Conservation (phyloP, 106 monocot genomes). For the Acanthochlamys bracteata region DNA sequence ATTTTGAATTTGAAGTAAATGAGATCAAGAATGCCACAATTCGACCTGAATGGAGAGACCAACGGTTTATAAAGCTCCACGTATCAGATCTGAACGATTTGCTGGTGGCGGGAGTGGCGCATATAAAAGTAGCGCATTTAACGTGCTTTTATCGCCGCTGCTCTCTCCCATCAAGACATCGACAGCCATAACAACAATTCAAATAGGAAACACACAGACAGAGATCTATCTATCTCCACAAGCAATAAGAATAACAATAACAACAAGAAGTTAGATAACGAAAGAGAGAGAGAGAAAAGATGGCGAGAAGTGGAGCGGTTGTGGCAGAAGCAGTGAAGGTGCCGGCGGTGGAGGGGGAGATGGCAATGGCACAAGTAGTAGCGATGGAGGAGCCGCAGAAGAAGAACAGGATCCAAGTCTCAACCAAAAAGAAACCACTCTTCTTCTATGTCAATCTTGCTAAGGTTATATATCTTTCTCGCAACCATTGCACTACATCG, state of each 20-base stretch:
- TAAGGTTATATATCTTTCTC: slow-evolving; percentile 35
- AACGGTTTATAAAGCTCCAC: too few relatives aligned
- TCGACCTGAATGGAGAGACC: too few relatives aligned
- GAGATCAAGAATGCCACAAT: too few relatives aligned
- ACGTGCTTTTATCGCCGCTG: neutral
- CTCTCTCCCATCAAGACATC: neutral
- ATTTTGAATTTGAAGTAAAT: too few relatives aligned
- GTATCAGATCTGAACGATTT: neutral
- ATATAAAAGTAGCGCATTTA: neutral
- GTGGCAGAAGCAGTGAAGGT: slow-evolving; percentile 10
- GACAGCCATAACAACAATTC: too few relatives aligned
- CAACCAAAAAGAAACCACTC: slow-evolving; percentile 64
- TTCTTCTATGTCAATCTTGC: slow-evolving; percentile 88
- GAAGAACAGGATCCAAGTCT: slow-evolving; percentile 74
- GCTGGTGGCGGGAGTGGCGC: neutral
- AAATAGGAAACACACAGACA: too few relatives aligned
- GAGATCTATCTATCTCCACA: too few relatives aligned
- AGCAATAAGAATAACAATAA: too few relatives aligned
- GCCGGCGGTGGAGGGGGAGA: slow-evolving; percentile 13
- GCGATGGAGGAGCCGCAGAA: slow-evolving; percentile 18
- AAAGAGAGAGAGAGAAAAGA: slow-evolving; percentile 18
- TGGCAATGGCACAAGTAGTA: slow-evolving; percentile 1
- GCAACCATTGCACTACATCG: too few relatives aligned
- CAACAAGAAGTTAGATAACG: too few relatives aligned
- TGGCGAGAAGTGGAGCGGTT: neutral